These are phyloP conservation scores for Lipomyces sp. DNA, from an alignment of 805 yeast species.

Conservation along the genomic window DNA sequence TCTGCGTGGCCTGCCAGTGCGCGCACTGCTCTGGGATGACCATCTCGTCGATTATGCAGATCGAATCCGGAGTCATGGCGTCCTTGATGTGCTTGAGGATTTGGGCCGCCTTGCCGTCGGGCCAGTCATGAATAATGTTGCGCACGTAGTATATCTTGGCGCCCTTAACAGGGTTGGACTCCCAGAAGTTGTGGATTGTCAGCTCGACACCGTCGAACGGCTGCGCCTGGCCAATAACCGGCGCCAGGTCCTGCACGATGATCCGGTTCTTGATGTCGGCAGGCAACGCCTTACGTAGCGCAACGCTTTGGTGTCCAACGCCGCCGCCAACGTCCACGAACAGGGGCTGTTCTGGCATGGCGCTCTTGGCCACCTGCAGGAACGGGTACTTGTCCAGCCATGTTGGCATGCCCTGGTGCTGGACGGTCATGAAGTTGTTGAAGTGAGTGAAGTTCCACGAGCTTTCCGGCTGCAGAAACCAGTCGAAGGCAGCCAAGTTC, in stretches of 20 bases:
- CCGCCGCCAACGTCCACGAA: constrained; percentile 3
- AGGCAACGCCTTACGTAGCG: neutral
- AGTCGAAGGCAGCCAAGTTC: neutral
- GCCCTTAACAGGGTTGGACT: neutral
- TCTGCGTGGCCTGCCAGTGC: constrained; percentile 7
- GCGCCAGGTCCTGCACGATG: neutral
- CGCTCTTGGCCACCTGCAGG: neutral
- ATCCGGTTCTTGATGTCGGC: neutral
- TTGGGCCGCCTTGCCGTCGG: neutral
- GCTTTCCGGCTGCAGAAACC: neutral
- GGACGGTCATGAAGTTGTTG: neutral
- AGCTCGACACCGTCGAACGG: neutral
- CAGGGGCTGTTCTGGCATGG: neutral
- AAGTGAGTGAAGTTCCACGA: neutral
- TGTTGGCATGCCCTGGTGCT: constrained; percentile 2
- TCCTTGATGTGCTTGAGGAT: neutral
- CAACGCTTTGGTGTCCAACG: neutral
- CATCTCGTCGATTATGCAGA: neutral
- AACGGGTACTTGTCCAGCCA: neutral
- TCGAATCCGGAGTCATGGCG: constrained; percentile 1
- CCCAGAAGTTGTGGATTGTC: neutral
- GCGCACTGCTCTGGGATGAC: neutral
- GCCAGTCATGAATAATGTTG: constrained; percentile 3
- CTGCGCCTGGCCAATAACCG: neutral
- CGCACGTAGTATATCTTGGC: constrained; percentile 7